Evolutionary conservation across 805 yeast species (phyloP).

Genomic region (Myxozyma vanderwaltii): DNA sequence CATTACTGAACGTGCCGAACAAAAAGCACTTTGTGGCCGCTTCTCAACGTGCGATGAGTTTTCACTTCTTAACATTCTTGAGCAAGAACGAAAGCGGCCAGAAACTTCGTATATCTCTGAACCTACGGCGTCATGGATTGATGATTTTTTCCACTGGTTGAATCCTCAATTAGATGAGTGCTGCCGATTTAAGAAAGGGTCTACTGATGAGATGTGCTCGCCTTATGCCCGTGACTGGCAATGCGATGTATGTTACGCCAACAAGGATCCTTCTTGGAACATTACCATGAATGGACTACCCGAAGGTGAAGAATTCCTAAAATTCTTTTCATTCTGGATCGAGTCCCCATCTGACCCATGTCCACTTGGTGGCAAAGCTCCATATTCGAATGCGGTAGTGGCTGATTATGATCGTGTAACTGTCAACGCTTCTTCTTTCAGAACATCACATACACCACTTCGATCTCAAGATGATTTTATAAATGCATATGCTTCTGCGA

Average conservation of each 20-base stretch:
- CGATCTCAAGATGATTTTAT: constrained; percentile 84
- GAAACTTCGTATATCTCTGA: constrained; percentile 67
- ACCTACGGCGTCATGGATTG: constrained; percentile 91
- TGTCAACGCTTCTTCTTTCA: constrained; percentile 65
- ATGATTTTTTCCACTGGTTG: constrained; percentile 82
- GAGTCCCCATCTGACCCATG: constrained; percentile 83
- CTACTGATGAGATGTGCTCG: constrained; percentile 47
- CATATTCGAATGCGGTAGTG: constrained; percentile 66
- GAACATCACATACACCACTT: constrained; percentile 78
- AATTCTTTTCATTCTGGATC: constrained; percentile 79
- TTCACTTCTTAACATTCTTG: constrained; percentile 78
- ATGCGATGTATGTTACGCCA: constrained; percentile 72
- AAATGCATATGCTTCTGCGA: constrained; percentile 70
- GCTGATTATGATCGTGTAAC: constrained; percentile 45
- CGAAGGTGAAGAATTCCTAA: constrained; percentile 67
- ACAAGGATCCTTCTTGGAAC: constrained; percentile 63
- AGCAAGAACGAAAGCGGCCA: constrained; percentile 76
- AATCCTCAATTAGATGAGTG: constrained; percentile 87
- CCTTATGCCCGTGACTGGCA: constrained; percentile 35
- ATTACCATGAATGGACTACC: constrained; percentile 84
- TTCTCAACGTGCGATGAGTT: constrained; percentile 79
- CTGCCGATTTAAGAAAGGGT: constrained; percentile 66
- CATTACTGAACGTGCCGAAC: constrained; percentile 61
- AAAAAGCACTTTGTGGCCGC: constrained; percentile 80
- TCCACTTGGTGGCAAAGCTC: constrained; percentile 94